A percentile compares a stretch with the other conserved stretches of the same genome.
Evolutionary conservation across 2,329 filamentous ascomycete genomes (phyloP).

Genomic region (Cladophialophora chaetospira): DNA sequence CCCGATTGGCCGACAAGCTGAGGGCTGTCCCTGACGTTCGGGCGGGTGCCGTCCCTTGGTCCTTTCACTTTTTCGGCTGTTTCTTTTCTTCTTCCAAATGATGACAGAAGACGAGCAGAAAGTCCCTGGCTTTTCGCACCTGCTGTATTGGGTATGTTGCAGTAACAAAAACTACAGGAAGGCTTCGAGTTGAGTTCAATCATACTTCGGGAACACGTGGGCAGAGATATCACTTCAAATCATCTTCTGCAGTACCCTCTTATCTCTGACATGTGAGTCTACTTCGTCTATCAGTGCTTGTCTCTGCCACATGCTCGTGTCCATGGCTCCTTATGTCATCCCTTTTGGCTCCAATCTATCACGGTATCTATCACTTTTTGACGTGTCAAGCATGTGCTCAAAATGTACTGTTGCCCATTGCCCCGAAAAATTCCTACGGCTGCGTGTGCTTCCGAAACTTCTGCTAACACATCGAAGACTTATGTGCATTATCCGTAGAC

Average conservation of each 20-base stretch:
- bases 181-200: no score
- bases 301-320: conserved; percentile 6
- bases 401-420: no score
- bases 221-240: no score
- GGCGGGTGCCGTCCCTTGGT: background rate
- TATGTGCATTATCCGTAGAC: no score
- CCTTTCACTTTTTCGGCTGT: background rate
- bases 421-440: background rate
- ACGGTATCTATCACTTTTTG: background rate
- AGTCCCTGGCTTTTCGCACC: background rate
- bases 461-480: background rate
- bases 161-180: no score
- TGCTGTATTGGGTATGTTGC: no score
- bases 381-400: background rate
- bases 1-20: conserved; percentile 9
- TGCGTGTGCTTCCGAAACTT: no score
- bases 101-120: background rate
- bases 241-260: background rate
- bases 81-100: background rate
- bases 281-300: background rate
- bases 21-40: background rate
- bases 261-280: conserved; percentile 10
- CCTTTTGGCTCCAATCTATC: conserved; percentile 1
- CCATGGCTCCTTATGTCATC: conserved; percentile 11
- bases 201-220: no score